These are phyloP conservation scores for Syzygium grande DNA, from an alignment of 345 rosid genomes.

Conservation along the genomic window DNA sequence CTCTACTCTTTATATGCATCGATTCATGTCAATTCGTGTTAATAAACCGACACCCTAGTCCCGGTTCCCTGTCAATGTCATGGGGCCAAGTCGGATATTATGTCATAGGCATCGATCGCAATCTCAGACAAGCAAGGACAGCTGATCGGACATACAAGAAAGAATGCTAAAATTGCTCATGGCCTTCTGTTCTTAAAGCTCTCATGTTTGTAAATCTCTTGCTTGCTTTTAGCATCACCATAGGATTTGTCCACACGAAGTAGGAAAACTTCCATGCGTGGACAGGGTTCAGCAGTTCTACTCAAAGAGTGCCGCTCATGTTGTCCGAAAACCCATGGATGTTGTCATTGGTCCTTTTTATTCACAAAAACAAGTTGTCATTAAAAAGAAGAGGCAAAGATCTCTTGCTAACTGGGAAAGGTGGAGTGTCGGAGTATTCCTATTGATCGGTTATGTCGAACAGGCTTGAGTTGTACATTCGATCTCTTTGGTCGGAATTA, in stretches of 20 bases:
- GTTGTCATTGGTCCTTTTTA: neutral
- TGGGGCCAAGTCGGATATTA: neutral
- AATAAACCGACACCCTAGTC: neutral
- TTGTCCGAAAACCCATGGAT: neutral
- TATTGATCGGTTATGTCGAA: no score
- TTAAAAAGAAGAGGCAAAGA: neutral
- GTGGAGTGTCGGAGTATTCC: no score
- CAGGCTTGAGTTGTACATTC: neutral
- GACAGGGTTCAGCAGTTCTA: neutral
- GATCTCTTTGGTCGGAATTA: neutral
- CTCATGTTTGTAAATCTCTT: neutral
- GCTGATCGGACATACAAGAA: neutral
- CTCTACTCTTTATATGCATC: neutral
- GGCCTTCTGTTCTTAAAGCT: neutral
- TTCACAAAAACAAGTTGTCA: neutral
- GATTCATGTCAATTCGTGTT: neutral
- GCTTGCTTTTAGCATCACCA: neutral
- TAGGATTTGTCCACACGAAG: neutral
- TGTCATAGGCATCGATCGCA: neutral
- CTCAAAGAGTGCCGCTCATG: neutral
- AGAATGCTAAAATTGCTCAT: neutral
- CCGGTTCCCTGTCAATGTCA: neutral
- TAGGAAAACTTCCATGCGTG: neutral
- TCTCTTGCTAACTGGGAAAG: fast-evolving
- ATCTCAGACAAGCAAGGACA: neutral